phyloP scores from a whole-genome alignment of 2,329 filamentous ascomycete genomes.

The Aspergillus aculeatinus region DNA sequence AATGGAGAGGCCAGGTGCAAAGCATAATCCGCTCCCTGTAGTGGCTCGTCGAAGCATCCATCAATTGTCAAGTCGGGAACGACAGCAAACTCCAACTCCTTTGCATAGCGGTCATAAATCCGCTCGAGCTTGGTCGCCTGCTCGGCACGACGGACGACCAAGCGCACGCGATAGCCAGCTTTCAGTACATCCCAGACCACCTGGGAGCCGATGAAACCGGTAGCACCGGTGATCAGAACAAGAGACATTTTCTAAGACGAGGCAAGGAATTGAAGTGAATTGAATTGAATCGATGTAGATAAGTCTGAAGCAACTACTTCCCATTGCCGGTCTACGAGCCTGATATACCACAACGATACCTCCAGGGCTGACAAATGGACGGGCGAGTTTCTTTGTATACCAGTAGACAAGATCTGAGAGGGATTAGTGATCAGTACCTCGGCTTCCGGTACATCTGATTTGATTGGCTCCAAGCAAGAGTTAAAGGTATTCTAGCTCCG shows the following conservation, averaged over 20 bases:
- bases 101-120: not conserved
- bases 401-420: not conserved
- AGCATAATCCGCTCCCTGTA: conserved; percentile 19
- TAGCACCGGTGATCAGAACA: conserved; percentile 25
- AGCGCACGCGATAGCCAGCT: conserved; percentile 20
- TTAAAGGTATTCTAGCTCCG: not conserved
- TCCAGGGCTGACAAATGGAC: not conserved
- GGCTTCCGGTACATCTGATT: not conserved
- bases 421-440: not conserved
- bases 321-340: not conserved
- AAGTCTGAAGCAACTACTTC: not conserved
- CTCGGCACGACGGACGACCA: conserved; percentile 18
- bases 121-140: conserved; percentile 13
- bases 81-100: conserved; percentile 15
- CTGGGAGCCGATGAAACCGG: conserved; percentile 24
- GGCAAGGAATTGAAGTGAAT: too few relatives aligned
- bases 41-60: conserved; percentile 9
- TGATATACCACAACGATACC: not conserved
- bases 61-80: conserved; percentile 19
- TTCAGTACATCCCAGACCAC: conserved; percentile 13
- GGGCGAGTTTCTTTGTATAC: not conserved
- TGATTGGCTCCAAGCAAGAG: not conserved
- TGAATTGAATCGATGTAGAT: not conserved
- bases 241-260: not conserved
- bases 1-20: conserved; percentile 25